A percentile compares a stretch with the other conserved stretches of the same genome.
Conservation (phyloP, 805 yeast species). For the Saccharomycopsis lassenensis region DNA sequence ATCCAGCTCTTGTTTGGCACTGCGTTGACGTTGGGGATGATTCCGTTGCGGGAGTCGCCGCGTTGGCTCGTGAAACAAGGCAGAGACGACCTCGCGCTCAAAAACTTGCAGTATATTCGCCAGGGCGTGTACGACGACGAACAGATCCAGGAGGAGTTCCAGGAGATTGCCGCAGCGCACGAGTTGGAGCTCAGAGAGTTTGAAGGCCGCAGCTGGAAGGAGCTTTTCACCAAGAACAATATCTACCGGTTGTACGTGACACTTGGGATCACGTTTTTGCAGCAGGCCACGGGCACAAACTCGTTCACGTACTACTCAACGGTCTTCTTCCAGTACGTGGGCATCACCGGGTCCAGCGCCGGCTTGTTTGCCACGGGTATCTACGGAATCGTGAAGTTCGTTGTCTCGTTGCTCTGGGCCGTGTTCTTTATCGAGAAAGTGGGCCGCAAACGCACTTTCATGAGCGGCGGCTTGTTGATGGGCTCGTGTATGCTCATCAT, state of each 20-base stretch:
- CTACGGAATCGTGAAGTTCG: constrained; percentile 39
- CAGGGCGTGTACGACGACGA: constrained; percentile 14
- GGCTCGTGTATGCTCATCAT: constrained; percentile 37
- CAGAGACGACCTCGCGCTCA: constrained; percentile 26
- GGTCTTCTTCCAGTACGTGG: constrained; percentile 37
- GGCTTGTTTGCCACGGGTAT: constrained; percentile 41
- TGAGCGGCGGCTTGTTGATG: constrained; percentile 30
- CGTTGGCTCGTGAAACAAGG: constrained; percentile 31
- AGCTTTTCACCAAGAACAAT: background rate
- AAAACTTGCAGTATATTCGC: constrained; percentile 30
- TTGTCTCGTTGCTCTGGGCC: constrained; percentile 34
- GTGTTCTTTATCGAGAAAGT: constrained; percentile 34
- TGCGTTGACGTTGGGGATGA: constrained; percentile 29
- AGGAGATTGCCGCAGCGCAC: constrained; percentile 1
- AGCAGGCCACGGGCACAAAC: constrained; percentile 36
- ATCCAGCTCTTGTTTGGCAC: constrained; percentile 36
- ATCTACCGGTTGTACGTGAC: background rate
- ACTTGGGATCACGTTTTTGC: constrained; percentile 19
- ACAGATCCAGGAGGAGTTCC: background rate
- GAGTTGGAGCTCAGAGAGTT: background rate
- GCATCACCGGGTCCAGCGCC: constrained; percentile 34
- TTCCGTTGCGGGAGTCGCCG: constrained; percentile 35
- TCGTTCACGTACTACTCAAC: constrained; percentile 47
- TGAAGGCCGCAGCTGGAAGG: constrained; percentile 1
- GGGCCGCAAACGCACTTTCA: constrained; percentile 35